These are phyloP conservation scores for Pichia nanzhaoensis DNA, from an alignment of 805 yeast genomes.

Conservation along the genomic window DNA sequence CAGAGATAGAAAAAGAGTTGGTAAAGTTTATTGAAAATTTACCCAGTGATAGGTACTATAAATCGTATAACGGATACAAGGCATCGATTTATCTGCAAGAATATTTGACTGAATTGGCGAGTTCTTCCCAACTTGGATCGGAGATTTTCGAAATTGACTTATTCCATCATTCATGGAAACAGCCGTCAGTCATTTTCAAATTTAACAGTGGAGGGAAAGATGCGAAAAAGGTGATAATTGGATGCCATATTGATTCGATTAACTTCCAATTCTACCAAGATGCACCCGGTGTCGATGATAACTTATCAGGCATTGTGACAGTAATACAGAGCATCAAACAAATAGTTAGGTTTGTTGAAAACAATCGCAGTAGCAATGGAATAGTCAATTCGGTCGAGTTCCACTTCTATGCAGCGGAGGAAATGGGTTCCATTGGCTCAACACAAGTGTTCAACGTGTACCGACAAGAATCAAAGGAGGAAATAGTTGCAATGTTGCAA, in stretches of 20 bases:
- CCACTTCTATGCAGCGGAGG: constrained; percentile 95
- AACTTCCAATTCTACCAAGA: constrained; percentile 57
- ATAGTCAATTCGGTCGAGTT: constrained; percentile 69
- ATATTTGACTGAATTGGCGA: constrained; percentile 32
- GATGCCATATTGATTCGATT: constrained; percentile 85
- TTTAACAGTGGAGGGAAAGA: constrained; percentile 31
- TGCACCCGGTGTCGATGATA: constrained; percentile 96
- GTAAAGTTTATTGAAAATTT: constrained; percentile 4
- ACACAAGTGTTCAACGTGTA: constrained; percentile 64
- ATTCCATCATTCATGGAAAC: constrained; percentile 69
- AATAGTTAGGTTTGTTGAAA: constrained; percentile 32
- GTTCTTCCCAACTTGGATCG: constrained; percentile 13
- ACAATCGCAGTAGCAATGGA: constrained; percentile 11
- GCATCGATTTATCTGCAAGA: constrained; percentile 65
- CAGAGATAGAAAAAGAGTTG: constrained; percentile 6
- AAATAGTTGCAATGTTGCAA: constrained; percentile 79
- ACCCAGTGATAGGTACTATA: constrained; percentile 64
- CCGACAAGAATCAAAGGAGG: constrained; percentile 33
- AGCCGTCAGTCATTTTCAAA: constrained; percentile 64
- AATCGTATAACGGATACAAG: constrained; percentile 60
- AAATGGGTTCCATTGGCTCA: constrained; percentile 85
- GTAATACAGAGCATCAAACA: constrained; percentile 68
- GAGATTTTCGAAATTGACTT: constrained; percentile 35
- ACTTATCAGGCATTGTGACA: constrained; percentile 83
- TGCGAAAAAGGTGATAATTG: constrained; percentile 56